Percentiles rank a stretch among this genome's conserved stretches.
Evolutionary conservation across 805 yeast species (phyloP).

Genomic region (Tetrapisispora arboricola): DNA sequence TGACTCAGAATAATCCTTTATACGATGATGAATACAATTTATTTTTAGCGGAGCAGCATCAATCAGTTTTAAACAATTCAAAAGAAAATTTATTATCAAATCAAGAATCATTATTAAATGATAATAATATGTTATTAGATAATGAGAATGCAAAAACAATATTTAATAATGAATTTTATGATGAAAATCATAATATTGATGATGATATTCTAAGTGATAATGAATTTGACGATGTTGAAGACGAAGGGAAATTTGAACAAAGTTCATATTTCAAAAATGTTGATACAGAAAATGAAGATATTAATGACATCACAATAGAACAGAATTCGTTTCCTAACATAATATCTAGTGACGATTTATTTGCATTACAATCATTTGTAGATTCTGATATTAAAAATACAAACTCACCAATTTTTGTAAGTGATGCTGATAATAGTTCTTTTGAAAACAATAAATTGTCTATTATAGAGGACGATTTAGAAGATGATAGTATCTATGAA

Average conservation of each 20-base stretch:
- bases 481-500: conserved; percentile 9
- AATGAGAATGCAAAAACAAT: conserved; percentile 24
- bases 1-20: conserved; percentile 11
- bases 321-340: background rate
- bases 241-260: conserved; percentile 1
- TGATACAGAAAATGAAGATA: conserved; percentile 5
- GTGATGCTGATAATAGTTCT: conserved; percentile 10
- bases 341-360: background rate
- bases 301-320: background rate
- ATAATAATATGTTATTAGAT: conserved; percentile 16
- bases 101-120: conserved; percentile 17
- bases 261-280: conserved; percentile 10
- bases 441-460: conserved; percentile 8
- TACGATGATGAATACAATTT: conserved; percentile 13
- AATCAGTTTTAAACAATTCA: conserved; percentile 2
- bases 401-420: background rate
- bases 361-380: conserved; percentile 1
- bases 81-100: conserved; percentile 18
- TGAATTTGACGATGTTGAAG: conserved; percentile 20
- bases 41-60: conserved; percentile 1
- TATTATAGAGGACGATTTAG: conserved; percentile 16
- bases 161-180: conserved; percentile 25
- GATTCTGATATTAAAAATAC: conserved; percentile 1
- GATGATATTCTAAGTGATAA: conserved; percentile 22
- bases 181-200: conserved; percentile 17